Conservation (phyloP, 2,329 filamentous ascomycete genomes). For the Beauveria asiatica region DNA sequence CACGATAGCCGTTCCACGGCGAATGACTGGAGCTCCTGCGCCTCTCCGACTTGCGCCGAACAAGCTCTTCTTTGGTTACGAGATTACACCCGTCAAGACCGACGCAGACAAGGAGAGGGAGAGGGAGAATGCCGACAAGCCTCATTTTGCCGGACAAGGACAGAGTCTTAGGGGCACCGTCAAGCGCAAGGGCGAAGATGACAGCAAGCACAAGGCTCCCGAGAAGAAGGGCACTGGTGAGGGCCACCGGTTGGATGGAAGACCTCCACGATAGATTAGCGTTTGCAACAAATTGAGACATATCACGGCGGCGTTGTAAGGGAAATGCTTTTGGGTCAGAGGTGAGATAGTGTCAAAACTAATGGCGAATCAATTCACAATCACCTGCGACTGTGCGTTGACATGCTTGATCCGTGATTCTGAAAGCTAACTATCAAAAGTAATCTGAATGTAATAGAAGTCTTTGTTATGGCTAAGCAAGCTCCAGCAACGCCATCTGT, state of each 20-base stretch:
- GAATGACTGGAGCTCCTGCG: constrained; percentile 67
- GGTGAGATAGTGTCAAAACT: not conserved
- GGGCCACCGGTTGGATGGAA: constrained; percentile 37
- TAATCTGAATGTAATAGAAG: not conserved
- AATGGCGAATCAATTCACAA: not conserved
- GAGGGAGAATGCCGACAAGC: constrained; percentile 53
- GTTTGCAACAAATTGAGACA: not conserved
- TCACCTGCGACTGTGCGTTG: not conserved
- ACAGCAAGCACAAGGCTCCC: constrained; percentile 37
- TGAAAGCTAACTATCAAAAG: not conserved
- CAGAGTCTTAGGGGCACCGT: constrained; percentile 63
- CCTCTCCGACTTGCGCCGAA: constrained; percentile 77
- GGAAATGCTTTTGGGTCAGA: not conserved
- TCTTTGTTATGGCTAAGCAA: not conserved
- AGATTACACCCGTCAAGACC: constrained; percentile 80
- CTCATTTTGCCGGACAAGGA: constrained; percentile 76
- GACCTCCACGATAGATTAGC: constrained; percentile 21
- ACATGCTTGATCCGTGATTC: not conserved
- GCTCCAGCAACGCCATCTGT: not conserved
- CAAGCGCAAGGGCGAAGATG: constrained; percentile 60
- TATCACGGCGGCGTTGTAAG: not conserved
- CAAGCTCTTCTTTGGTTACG: constrained; percentile 95
- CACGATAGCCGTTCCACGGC: constrained; percentile 24
- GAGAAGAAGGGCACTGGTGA: constrained; percentile 39
- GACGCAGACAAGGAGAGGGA: constrained; percentile 62